Conservation (phyloP, 306 rosid species). For the Pueraria montana region DNA sequence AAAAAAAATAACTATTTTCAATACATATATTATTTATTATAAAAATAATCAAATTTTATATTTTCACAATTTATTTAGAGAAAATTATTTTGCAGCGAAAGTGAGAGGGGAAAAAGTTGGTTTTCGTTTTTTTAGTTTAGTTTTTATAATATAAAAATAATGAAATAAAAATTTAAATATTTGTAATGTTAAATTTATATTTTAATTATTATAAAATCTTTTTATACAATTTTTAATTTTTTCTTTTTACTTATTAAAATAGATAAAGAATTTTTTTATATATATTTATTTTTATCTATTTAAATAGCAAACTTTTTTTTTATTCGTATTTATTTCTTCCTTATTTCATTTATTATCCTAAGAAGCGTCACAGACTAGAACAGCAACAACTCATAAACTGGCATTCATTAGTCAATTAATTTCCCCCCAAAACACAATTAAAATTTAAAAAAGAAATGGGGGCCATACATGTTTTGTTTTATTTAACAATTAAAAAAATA, state of each 20-base stretch:
- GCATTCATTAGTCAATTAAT: background rate
- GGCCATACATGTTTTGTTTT: background rate
- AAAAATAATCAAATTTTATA: too few species aligned
- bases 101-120: too few species aligned
- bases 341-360: background rate
- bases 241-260: background rate
- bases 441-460: background rate
- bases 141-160: too few species aligned
- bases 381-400: background rate
- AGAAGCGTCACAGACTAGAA: background rate
- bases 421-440: slow-evolving; percentile 24
- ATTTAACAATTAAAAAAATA: background rate
- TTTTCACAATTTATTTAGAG: too few species aligned
- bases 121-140: too few species aligned
- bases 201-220: background rate
- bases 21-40: too few species aligned
- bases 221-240: background rate
- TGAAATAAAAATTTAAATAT: too few species aligned
- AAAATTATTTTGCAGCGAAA: too few species aligned
- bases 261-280: background rate
- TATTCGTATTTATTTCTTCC: background rate
- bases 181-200: background rate
- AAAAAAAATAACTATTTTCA: too few species aligned
- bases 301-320: background rate
- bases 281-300: background rate